Evolutionary conservation across 1,284 basidiomycete species (phyloP).

Genomic region (Volvariella volvacea): DNA sequence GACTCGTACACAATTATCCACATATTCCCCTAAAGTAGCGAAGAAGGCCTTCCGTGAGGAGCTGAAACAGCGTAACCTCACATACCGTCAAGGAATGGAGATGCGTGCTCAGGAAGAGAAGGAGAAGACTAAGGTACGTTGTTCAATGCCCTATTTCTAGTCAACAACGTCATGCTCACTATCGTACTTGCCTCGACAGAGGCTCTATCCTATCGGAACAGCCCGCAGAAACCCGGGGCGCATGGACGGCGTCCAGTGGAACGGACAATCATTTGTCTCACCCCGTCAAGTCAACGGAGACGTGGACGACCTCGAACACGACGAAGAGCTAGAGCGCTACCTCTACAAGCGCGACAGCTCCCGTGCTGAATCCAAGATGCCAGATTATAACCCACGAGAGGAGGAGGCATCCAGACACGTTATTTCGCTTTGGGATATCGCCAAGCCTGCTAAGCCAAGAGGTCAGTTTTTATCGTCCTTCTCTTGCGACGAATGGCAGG

Average conservation of each 20-base stretch:
- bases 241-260: conserved; percentile 10
- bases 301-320: neutral
- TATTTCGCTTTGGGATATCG: conserved; percentile 14
- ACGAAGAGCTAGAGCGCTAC: neutral
- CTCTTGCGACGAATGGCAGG: neutral
- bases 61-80: neutral
- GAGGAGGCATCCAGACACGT: neutral
- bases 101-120: neutral
- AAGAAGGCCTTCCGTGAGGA: conserved; percentile 1
- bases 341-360: neutral
- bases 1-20: neutral
- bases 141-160: neutral
- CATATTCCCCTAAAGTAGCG: neutral
- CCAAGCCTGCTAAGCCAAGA: conserved; percentile 12
- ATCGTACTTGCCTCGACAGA: no score
- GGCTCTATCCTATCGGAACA: neutral
- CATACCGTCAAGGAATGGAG: neutral
- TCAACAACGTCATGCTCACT: neutral
- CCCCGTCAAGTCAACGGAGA: conserved; percentile 4
- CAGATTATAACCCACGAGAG: neutral
- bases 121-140: neutral
- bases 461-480: conserved; percentile 7
- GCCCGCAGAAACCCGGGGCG: conserved; percentile 8
- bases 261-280: conserved; percentile 8
- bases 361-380: neutral